Evolutionary conservation across 441 rosid genomes (phyloP), one percentile per base, ranked within the genome.

Genomic region (Hura crepitans): DNA sequence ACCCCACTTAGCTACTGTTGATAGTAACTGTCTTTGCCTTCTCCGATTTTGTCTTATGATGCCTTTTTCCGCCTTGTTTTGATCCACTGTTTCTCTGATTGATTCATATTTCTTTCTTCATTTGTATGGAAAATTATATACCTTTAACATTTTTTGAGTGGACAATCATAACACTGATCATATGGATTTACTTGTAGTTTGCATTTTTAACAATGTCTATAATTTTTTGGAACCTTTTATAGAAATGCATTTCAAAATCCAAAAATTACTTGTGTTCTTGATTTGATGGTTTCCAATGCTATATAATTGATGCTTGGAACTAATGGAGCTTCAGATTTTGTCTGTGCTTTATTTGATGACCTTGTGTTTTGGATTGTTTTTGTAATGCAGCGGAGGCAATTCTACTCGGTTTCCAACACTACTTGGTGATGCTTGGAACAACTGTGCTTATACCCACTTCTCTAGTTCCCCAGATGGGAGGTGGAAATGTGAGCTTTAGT

Each of bases 381-480:
- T 13, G 5, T 37, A 49, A 63, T 81, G 79, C 87, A 96, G 98
- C 93, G 20, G 97, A 93, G 78, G 96, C 97, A 37, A 80, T 93
- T 67, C 87, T 96, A 45, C 99, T 93, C 62, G 99, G 98, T 57
- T 96, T 96, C 74, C 99, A 96, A 69, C 99, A 96, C 80, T 96
- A 93, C 76, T 65, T 96, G 73, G 98, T 96, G 76, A 91, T 93
- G 98, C 97, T 96, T 53, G 98, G 99, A 65, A 93, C 99, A n/a
- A 81, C 92, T 2, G 99, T 96, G 81, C 66, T 96, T 73, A 93
- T 96, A 76, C 97, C 98, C 37, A 81, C 89, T 25, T 61, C 96
- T 75, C 89, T 96, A 13, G 99, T 96, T 72, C 98, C 99, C 13
- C 99, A 91, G 76, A 96, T 96, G 99, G 99, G 99, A 68, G 99